A percentile compares a stretch with the other conserved stretches of the same genome.
Conservation (phyloP, 148 eudicot genomes). For the Diospyros kaki region DNA sequence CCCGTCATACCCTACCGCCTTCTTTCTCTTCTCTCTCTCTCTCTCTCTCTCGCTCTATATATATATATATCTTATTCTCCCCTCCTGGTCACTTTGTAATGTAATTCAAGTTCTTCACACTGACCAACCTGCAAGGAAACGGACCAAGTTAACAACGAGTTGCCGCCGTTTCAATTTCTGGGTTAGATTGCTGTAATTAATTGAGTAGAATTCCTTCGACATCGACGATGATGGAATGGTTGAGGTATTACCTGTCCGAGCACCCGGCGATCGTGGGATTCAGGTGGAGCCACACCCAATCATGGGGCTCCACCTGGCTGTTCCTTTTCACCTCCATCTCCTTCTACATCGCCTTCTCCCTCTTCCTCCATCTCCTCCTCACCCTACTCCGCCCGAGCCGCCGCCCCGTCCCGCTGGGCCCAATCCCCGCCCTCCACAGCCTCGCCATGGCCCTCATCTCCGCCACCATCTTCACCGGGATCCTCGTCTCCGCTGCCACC, state of each 20-base stretch:
- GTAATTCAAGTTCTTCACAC: no score
- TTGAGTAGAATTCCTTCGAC: no score
- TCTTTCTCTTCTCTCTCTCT: no score
- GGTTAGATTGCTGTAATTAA: no score
- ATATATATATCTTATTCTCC: no score
- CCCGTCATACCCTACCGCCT: no score
- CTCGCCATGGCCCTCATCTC: slow-evolving; percentile 67
- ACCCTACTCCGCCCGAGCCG: slow-evolving; percentile 26
- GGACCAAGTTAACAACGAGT: no score
- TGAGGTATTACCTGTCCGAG: slow-evolving; percentile 49
- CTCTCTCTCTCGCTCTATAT: no score
- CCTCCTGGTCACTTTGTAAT: no score
- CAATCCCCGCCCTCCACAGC: slow-evolving; percentile 69
- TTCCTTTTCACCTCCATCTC: slow-evolving; percentile 61
- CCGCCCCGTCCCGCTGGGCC: slow-evolving; percentile 52
- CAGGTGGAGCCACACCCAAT: slow-evolving; percentile 72
- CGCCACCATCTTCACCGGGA: slow-evolving; percentile 60
- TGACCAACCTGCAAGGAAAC: no score
- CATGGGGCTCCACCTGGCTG: slow-evolving; percentile 81
- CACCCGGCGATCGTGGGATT: slow-evolving; percentile 55
- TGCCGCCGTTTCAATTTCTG: no score
- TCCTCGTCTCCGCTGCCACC: slow-evolving; percentile 53
- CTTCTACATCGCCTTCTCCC: slow-evolving; percentile 31
- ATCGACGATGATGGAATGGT: neutral
- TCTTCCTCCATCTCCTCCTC: slow-evolving; percentile 41